These are phyloP conservation scores for Aspergillus quadricinctus DNA, from an alignment of 2,329 filamentous ascomycete genomes.

Conservation along the genomic window DNA sequence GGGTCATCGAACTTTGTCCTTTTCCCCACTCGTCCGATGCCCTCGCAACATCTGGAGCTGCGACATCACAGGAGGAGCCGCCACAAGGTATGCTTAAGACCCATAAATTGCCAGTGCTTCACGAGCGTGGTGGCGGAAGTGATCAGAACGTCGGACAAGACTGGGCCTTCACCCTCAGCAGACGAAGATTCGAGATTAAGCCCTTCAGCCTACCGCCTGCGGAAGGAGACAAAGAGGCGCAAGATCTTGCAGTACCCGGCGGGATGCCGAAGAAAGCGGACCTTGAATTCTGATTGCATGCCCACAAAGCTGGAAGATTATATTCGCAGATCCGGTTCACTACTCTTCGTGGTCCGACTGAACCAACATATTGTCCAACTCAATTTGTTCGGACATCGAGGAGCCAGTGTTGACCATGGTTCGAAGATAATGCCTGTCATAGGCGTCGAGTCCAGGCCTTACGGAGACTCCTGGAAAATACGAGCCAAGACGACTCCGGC, in stretches of 20 bases:
- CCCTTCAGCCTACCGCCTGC: conserved; percentile 86
- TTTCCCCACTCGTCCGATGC: conserved; percentile 59
- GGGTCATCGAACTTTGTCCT: conserved; percentile 76
- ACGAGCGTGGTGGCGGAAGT: conserved; percentile 81
- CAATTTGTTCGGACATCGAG: conserved; percentile 58
- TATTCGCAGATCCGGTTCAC: conserved; percentile 6
- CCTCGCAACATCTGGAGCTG: conserved; percentile 49
- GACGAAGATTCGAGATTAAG: conserved; percentile 76
- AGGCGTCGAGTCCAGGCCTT: conserved; percentile 44
- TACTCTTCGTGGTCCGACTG: conserved; percentile 36
- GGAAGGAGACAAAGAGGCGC: conserved; percentile 66
- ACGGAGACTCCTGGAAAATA: conserved; percentile 43
- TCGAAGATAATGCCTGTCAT: conserved; percentile 53
- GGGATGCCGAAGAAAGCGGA: conserved; percentile 59
- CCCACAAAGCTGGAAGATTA: conserved; percentile 1
- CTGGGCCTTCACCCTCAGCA: conserved; percentile 83
- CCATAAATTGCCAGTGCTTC: conserved; percentile 76
- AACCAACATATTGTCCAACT: conserved; percentile 58
- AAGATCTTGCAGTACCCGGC: conserved; percentile 43
- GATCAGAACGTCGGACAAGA: conserved; percentile 71
- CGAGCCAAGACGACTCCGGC: conserved; percentile 51
- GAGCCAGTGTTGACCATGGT: conserved; percentile 52
- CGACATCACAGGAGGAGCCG: conserved; percentile 63
- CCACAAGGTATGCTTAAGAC: conserved; percentile 82
- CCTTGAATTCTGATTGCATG: conserved; percentile 61